Base-by-base conservation (phyloP, 257 asterid species). In the Forsythia viridissima region DNA sequence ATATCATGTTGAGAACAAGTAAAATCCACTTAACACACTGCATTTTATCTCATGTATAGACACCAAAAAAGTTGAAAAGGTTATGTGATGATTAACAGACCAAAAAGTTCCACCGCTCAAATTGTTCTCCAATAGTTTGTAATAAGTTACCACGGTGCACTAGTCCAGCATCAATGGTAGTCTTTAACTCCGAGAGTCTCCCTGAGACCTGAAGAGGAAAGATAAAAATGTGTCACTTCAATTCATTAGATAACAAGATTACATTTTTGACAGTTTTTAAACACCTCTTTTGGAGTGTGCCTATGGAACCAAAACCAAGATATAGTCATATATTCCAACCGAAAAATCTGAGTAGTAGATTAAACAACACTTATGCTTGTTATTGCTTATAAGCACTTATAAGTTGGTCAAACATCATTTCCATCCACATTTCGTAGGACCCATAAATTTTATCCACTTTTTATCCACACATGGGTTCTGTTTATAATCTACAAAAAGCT, bases 81-180 rank as follows among this genome's bases (percentile, higher is more conserved):
- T 55, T 5, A 55, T 59, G 39, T 68, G 72, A 70, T 65, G 78
- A 71, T 61, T 38, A 37, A 80, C 94, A 74, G 39, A 96, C 99
- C 98, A 93, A 84, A 86, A 88, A 70, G 86, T 93, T 92, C 99
- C 99, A 96, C 79, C 76, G 92, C 82, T 91, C 98, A 59, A 81
- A 96, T 71, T 90, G 92, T 82, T 90, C 94, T 71, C 91, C 98
- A 86, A 96, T 90, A 82, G 85, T 76, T 82, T 90, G 94, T 73
- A 96, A 86, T 66, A 96, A 84, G 87, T 91, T 92, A 70, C 92
- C 97, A 73, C 95, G 97, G 84, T 88, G 98, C 86, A 87, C 85
- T 80, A 92, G 86, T 69, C 99, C 98, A 59, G 94, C 96, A 90
- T 96, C 99, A 67, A 96, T 89, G 20, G 99, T 92, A 48, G 94